Evolutionary conservation across 495 filamentous ascomycete species (phyloP).

Genomic region (Cercophora samala): DNA sequence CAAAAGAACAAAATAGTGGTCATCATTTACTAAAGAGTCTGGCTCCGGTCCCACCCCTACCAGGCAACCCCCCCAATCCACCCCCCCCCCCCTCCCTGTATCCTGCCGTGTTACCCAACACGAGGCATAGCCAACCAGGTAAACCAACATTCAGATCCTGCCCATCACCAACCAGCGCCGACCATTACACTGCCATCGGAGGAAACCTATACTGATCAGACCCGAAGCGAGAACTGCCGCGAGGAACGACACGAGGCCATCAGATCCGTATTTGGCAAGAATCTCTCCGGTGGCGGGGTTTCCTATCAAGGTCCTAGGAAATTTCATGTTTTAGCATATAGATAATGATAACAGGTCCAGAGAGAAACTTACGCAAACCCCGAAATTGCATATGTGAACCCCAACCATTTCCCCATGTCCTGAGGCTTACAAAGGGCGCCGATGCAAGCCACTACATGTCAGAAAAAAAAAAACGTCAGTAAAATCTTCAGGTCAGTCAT

Average conservation of each 20-base stretch:
- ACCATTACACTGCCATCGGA: conserved; percentile 27
- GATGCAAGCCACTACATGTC: conserved; percentile 19
- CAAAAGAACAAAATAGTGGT: too few species aligned
- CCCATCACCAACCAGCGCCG: conserved; percentile 20
- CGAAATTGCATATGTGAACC: conserved; percentile 27
- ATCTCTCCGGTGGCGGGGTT: conserved; percentile 28
- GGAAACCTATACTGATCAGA: conserved; percentile 20
- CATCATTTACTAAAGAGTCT: not conserved
- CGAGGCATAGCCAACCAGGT: not conserved
- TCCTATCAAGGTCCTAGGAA: conserved; percentile 24
- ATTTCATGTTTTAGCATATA: not conserved
- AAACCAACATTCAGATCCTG: conserved; percentile 16
- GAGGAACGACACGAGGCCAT: conserved; percentile 28
- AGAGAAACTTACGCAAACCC: conserved; percentile 30
- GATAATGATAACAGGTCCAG: not conserved
- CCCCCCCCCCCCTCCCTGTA: too few species aligned
- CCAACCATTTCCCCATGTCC: conserved; percentile 29
- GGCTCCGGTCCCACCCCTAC: not conserved
- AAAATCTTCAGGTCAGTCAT: not conserved
- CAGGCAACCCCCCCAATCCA: too few species aligned
- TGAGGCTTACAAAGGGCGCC: conserved; percentile 24
- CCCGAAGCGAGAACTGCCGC: conserved; percentile 25
- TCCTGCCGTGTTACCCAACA: not conserved
- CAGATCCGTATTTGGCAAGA: conserved; percentile 17
- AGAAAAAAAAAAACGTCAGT: not conserved